Percentiles rank a stretch among this genome's conserved stretches.
These are phyloP conservation scores for Solanum lycopersicoides DNA, from an alignment of 257 asterid genomes.

Conservation along the genomic window DNA sequence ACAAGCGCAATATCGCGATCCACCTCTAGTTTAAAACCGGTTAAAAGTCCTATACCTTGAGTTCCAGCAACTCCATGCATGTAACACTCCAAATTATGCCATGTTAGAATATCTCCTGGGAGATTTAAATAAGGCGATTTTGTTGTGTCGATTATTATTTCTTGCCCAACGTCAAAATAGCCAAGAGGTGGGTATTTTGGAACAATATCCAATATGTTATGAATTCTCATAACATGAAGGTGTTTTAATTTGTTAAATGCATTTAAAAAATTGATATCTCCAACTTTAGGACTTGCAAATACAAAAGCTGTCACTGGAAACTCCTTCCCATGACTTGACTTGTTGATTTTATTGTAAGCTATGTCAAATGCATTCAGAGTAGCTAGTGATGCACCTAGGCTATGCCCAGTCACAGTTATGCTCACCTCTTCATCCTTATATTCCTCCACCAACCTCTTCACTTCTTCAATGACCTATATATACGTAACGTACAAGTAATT, in stretches of 20 bases:
- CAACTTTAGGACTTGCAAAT: slow-evolving; percentile 70
- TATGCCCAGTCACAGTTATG: slow-evolving; percentile 70
- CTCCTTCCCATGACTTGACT: slow-evolving; percentile 29
- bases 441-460: slow-evolving; percentile 44
- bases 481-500: not conserved
- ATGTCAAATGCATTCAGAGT: slow-evolving; percentile 67
- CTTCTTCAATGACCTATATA: slow-evolving; percentile 56
- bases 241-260: slow-evolving; percentile 1
- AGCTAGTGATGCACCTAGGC: slow-evolving; percentile 70
- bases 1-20: slow-evolving; percentile 43
- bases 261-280: slow-evolving; percentile 29
- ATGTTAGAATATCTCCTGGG: slow-evolving; percentile 26
- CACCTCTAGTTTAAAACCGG: slow-evolving; percentile 47
- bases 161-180: slow-evolving; percentile 58
- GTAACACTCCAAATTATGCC: slow-evolving; percentile 60
- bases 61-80: slow-evolving; percentile 81
- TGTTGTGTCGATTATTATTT: slow-evolving; percentile 39
- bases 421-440: slow-evolving; percentile 63
- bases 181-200: slow-evolving; percentile 39
- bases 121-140: slow-evolving; percentile 44
- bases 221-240: slow-evolving; percentile 32
- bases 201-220: slow-evolving; percentile 46
- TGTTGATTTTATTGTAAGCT: slow-evolving; percentile 40
- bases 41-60: slow-evolving; percentile 39
- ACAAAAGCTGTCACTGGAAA: slow-evolving; percentile 60